phyloP scores from a whole-genome alignment of 148 eudicot genomes.

The Oxyria digyna region DNA sequence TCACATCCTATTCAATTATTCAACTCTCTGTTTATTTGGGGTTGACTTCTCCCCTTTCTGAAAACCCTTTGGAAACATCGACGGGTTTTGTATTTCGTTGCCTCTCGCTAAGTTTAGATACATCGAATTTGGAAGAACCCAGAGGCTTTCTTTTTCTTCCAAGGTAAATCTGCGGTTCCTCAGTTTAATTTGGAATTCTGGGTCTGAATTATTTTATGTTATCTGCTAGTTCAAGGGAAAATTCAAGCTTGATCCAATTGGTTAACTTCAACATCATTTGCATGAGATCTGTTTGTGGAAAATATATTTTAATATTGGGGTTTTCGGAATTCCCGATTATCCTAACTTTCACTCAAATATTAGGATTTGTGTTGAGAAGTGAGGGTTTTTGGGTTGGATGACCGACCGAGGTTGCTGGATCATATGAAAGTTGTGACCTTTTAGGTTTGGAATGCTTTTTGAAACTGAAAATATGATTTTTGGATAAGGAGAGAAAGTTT shows the following conservation, averaged over 20 bases:
- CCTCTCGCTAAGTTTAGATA: not conserved
- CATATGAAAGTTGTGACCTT: not conserved
- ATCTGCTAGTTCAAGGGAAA: not conserved
- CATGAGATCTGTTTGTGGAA: not conserved
- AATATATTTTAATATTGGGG: not conserved
- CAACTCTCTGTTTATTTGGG: not conserved
- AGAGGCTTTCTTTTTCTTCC: not conserved
- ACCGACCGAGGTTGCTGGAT: not conserved
- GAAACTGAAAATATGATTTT: not conserved
- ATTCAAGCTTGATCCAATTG: not conserved
- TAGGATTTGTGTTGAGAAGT: not conserved
- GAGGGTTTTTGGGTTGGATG: not conserved
- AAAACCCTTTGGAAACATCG: not conserved
- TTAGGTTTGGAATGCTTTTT: not conserved
- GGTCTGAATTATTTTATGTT: not conserved
- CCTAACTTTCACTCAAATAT: not conserved
- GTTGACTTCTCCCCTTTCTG: not conserved
- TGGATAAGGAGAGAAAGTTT: too few relatives aligned
- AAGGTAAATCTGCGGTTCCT: not conserved
- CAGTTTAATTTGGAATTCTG: not conserved
- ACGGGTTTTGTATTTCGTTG: not conserved
- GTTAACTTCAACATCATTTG: not conserved
- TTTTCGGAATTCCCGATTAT: not conserved
- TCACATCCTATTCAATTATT: not conserved
- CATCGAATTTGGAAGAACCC: not conserved